Percentiles rank a stretch among this genome's conserved stretches.
Conservation (phyloP, 2,329 filamentous ascomycete genomes). For the Cladosporium velox region DNA sequence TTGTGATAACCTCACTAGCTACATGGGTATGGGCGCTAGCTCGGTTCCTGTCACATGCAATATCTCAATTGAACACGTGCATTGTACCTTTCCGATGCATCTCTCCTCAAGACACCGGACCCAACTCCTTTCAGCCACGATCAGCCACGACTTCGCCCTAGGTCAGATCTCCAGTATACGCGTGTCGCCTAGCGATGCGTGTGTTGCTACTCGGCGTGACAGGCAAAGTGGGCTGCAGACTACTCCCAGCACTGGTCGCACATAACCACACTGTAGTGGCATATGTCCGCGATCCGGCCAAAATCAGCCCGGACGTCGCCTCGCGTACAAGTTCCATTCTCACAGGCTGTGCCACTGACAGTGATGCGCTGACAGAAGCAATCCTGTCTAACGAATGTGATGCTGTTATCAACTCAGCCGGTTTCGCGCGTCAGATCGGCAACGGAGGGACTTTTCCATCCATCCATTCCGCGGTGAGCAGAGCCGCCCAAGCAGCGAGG, state of each 20-base stretch:
- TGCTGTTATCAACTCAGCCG: conserved; percentile 45
- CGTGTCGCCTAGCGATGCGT: conserved; percentile 41
- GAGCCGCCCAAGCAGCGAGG: conserved; percentile 36
- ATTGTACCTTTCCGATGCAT: not conserved
- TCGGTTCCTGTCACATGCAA: not conserved
- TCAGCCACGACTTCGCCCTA: not conserved
- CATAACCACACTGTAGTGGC: conserved; percentile 43
- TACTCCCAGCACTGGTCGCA: conserved; percentile 33
- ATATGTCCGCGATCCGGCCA: conserved; percentile 42
- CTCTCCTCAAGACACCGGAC: not conserved
- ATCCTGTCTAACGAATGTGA: conserved; percentile 43
- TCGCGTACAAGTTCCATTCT: conserved; percentile 42
- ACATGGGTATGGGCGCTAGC: not conserved
- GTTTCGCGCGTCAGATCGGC: conserved; percentile 37
- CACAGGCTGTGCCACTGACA: conserved; percentile 44
- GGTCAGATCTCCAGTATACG: not conserved
- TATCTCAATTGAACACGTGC: not conserved
- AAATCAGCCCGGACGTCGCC: conserved; percentile 23
- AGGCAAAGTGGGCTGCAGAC: conserved; percentile 26
- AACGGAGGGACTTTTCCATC: conserved; percentile 34
- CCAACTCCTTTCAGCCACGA: not conserved
- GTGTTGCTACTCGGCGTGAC: conserved; percentile 26
- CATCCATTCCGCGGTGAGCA: conserved; percentile 34
- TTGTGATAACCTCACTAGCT: not conserved
- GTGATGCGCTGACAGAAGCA: conserved; percentile 38